phyloP scores from a whole-genome alignment of 2,329 filamentous ascomycete genomes.

The Fusarium devonianum region DNA sequence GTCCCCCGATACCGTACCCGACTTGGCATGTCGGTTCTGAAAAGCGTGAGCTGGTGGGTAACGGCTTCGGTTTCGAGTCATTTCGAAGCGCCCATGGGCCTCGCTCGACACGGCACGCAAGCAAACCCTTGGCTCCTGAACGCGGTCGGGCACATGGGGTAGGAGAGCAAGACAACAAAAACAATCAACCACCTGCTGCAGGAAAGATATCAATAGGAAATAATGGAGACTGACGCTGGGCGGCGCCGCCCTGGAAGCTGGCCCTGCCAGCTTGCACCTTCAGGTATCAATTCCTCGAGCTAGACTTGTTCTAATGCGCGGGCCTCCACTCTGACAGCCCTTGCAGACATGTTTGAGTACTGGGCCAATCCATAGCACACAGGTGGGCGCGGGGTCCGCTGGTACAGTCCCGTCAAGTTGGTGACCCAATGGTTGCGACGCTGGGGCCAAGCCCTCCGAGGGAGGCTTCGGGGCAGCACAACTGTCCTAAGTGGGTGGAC shows the following conservation, averaged over 20 bases:
- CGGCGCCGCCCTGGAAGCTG: constrained; percentile 34
- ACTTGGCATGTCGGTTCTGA: neutral
- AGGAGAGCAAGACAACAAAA: constrained; percentile 14
- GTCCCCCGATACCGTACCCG: neutral
- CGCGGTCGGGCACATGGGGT: neutral
- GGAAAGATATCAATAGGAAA: constrained; percentile 19
- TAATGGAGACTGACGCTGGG: constrained; percentile 16
- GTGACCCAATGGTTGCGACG: constrained; percentile 26
- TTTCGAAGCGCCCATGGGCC: no score
- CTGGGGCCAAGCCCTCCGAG: constrained; percentile 26
- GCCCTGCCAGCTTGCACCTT: constrained; percentile 28
- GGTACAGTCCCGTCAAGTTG: constrained; percentile 29
- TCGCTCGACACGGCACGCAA: constrained; percentile 11
- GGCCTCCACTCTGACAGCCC: constrained; percentile 27
- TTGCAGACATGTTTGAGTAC: constrained; percentile 28
- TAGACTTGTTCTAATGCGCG: constrained; percentile 28
- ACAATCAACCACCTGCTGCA: no score
- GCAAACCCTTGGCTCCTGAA: constrained; percentile 5
- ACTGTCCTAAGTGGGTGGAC: constrained; percentile 33
- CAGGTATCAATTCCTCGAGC: constrained; percentile 38
- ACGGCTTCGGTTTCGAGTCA: constrained; percentile 4
- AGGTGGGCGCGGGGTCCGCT: constrained; percentile 24
- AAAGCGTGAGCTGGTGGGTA: neutral
- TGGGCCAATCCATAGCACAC: constrained; percentile 28
- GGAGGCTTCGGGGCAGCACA: constrained; percentile 36